A percentile compares a stretch with the other conserved stretches of the same genome.
Evolutionary conservation across 768 basidiomycete genomes (phyloP).

Genomic region (Pholiota microspora): DNA sequence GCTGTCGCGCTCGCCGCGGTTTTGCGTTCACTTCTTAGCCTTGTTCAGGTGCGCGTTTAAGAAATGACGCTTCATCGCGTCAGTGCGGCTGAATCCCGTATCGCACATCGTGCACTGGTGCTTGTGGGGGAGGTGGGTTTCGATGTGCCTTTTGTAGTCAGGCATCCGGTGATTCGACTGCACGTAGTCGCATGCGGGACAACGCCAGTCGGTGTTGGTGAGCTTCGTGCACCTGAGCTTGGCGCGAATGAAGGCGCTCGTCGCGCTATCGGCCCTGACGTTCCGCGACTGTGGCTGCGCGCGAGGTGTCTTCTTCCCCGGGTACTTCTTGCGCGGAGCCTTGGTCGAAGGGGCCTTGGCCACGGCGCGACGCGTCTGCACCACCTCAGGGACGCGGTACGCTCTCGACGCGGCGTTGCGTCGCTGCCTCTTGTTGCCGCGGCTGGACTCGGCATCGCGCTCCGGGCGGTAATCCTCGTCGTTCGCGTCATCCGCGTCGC

Average conservation of each 20-base stretch:
- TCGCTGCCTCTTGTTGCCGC: background rate
- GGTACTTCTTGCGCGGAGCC: background rate
- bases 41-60: slow-evolving; percentile 27
- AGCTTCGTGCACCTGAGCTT: slow-evolving; percentile 16
- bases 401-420: no score
- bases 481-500: slow-evolving; percentile 39
- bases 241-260: slow-evolving; percentile 17
- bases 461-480: slow-evolving; percentile 34
- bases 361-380: background rate
- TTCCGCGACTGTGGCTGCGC: slow-evolving; percentile 43
- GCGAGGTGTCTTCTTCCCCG: slow-evolving; percentile 29
- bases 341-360: background rate
- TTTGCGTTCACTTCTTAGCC: slow-evolving; percentile 6
- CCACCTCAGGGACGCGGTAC: no score
- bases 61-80: no score
- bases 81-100: no score
- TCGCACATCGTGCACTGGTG: slow-evolving; percentile 29
- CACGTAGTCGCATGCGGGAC: slow-evolving; percentile 46
- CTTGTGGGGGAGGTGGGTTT: slow-evolving; percentile 57
- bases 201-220: slow-evolving; percentile 31
- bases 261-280: slow-evolving; percentile 30
- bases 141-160: slow-evolving; percentile 59
- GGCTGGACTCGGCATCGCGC: slow-evolving; percentile 22
- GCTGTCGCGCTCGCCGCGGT: no score
- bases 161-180: slow-evolving; percentile 51